Conservation (phyloP, 2,329 filamentous ascomycete genomes). For the Colletotrichum chlorophyti region DNA sequence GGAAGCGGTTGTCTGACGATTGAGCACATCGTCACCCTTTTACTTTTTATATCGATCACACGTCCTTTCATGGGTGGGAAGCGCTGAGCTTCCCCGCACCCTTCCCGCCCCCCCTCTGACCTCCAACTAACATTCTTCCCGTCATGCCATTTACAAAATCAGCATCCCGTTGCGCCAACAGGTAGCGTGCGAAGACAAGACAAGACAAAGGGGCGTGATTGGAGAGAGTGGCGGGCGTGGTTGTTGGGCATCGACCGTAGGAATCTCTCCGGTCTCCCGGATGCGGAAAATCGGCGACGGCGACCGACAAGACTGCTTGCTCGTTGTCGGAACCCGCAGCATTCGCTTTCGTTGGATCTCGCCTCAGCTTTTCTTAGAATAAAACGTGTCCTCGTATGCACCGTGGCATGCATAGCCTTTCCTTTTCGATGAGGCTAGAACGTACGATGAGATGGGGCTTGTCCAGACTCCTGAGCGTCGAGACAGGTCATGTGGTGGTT, state of each 20-base stretch:
- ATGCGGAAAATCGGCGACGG: no score
- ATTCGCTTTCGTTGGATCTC: no score
- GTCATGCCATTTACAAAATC: constrained; percentile 10
- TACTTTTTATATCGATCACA: neutral
- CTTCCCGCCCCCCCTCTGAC: neutral
- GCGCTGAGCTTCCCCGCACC: constrained; percentile 15
- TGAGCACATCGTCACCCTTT: constrained; percentile 13
- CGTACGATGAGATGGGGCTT: constrained; percentile 9
- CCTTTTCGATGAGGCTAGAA: constrained; percentile 8
- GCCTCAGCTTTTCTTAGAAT: constrained; percentile 5
- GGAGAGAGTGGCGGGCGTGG: neutral
- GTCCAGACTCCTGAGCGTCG: no score
- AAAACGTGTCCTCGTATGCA: neutral
- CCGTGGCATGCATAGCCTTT: neutral
- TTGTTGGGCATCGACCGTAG: constrained; percentile 13
- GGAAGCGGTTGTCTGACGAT: neutral
- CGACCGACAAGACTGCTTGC: no score
- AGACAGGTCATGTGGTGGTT: constrained; percentile 24
- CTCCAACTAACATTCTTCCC: neutral
- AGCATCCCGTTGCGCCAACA: constrained; percentile 13
- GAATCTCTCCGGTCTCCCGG: neutral
- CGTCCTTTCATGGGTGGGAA: neutral
- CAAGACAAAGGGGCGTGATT: constrained; percentile 3
- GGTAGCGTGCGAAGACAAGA: constrained; percentile 1
- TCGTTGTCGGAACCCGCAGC: no score